These are phyloP conservation scores for Trametes elegans DNA, from an alignment of 768 basidiomycete genomes.

Conservation along the genomic window DNA sequence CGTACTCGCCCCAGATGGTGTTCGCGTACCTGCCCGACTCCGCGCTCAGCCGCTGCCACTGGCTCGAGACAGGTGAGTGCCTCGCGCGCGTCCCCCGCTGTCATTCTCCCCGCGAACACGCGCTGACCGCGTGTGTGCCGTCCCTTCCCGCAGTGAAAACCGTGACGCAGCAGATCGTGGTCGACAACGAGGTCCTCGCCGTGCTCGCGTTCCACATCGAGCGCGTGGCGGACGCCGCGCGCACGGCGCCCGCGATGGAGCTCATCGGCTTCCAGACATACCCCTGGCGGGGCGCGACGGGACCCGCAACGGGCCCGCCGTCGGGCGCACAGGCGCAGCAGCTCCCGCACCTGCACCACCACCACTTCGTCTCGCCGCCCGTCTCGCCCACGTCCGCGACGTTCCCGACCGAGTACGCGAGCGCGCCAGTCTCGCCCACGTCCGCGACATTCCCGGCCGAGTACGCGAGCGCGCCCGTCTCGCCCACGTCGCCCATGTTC, in stretches of 20 bases:
- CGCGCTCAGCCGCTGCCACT: slow-evolving; percentile 60
- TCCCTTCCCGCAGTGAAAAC: slow-evolving; percentile 39
- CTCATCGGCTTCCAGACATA: slow-evolving; percentile 52
- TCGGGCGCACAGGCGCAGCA: slow-evolving; percentile 30
- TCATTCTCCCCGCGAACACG: slow-evolving; percentile 23
- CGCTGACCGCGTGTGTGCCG: slow-evolving; percentile 31
- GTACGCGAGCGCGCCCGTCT: slow-evolving; percentile 10
- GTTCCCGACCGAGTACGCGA: slow-evolving; percentile 5
- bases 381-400: slow-evolving; percentile 13
- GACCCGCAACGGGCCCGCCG: too few relatives aligned
- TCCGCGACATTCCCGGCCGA: slow-evolving; percentile 10
- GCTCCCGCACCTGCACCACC: slow-evolving; percentile 16
- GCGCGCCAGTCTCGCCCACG: slow-evolving; percentile 15
- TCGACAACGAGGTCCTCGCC: slow-evolving; percentile 61
- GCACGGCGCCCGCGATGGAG: slow-evolving; percentile 56
- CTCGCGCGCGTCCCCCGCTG: slow-evolving; percentile 1
- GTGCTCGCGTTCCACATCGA: slow-evolving; percentile 69
- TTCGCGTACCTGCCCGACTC: slow-evolving; percentile 68
- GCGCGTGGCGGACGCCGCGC: slow-evolving; percentile 42
- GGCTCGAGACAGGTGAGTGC: slow-evolving; percentile 63
- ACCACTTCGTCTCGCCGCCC: slow-evolving; percentile 28
- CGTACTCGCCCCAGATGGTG: slow-evolving; percentile 40
- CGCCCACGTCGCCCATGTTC: slow-evolving; percentile 11
- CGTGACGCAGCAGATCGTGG: slow-evolving; percentile 68
- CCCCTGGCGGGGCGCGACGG: slow-evolving; percentile 23